A percentile compares a stretch with the other conserved stretches of the same genome.
These are phyloP conservation scores for Talaromyces amestolkiae DNA, from an alignment of 2,329 filamentous ascomycete species.

Conservation along the genomic window DNA sequence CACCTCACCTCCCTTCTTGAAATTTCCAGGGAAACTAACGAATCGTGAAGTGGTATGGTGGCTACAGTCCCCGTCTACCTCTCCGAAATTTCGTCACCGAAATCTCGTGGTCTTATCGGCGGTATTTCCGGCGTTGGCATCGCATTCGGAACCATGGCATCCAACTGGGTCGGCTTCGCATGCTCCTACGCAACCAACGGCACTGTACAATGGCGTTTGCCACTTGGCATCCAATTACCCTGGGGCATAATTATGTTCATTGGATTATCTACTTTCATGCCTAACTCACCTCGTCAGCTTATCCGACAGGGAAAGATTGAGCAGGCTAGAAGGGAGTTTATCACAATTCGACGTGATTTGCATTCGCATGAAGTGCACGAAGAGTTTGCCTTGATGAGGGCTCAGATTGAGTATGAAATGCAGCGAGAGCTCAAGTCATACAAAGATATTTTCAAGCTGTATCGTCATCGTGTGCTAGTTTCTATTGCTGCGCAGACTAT, in stretches of 20 bases:
- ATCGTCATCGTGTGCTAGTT: conserved; percentile 53
- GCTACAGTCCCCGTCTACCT: conserved; percentile 57
- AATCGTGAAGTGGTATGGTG: conserved; percentile 44
- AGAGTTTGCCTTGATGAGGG: conserved; percentile 56
- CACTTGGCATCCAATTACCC: conserved; percentile 55
- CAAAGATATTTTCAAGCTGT: conserved; percentile 53
- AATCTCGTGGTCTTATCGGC: conserved; percentile 53
- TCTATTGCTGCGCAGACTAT: conserved; percentile 58
- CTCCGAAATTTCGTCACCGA: conserved; percentile 52
- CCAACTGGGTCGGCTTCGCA: conserved; percentile 59
- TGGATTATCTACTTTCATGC: conserved; percentile 57
- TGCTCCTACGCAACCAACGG: conserved; percentile 56
- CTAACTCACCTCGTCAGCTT: conserved; percentile 55
- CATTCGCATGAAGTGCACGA: conserved; percentile 45
- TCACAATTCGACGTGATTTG: conserved; percentile 49
- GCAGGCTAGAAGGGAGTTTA: conserved; percentile 49
- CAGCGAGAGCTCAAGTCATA: conserved; percentile 54
- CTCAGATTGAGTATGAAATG: conserved; percentile 58
- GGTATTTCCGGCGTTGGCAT: conserved; percentile 56
- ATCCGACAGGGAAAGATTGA: conserved; percentile 52
- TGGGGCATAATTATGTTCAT: conserved; percentile 56
- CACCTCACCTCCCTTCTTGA: too few relatives aligned
- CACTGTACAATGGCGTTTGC: conserved; percentile 54
- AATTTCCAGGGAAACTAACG: neutral
- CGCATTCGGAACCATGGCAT: conserved; percentile 55